These are phyloP conservation scores for Neurospora sp. DNA, from an alignment of 495 filamentous ascomycete species.

Conservation along the genomic window DNA sequence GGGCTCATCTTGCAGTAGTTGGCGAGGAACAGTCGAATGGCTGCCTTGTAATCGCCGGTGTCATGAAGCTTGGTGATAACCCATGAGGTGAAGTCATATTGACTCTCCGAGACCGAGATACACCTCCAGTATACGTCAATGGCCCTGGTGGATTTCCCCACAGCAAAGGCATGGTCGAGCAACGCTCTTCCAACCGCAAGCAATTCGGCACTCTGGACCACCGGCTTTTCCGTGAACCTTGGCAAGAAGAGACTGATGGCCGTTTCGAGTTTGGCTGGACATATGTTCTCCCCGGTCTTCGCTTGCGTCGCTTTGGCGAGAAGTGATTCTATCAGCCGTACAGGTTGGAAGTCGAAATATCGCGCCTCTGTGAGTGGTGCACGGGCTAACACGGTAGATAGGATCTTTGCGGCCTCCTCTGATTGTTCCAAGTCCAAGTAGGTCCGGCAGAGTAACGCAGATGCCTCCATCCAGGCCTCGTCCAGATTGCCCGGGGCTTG, in stretches of 20 bases:
- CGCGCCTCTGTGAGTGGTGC: conserved; percentile 23
- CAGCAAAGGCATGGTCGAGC: conserved; percentile 15
- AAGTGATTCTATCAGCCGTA: conserved; percentile 20
- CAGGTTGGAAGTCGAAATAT: conserved; percentile 25
- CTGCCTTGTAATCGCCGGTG: conserved; percentile 18
- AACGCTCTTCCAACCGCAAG: conserved; percentile 23
- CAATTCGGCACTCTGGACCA: conserved; percentile 1
- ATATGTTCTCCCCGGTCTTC: neutral
- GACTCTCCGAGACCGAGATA: conserved; percentile 2
- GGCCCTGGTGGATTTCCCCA: conserved; percentile 8
- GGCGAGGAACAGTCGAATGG: conserved; percentile 15
- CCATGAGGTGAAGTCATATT: conserved; percentile 13
- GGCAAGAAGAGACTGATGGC: conserved; percentile 28
- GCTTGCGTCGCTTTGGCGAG: conserved; percentile 8
- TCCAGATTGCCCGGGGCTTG: conserved; percentile 10
- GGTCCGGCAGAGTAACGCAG: conserved; percentile 25
- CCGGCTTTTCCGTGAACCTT: conserved; percentile 18
- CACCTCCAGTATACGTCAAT: conserved; percentile 24
- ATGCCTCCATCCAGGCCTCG: conserved; percentile 22
- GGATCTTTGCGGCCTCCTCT: conserved; percentile 23
- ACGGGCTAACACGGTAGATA: conserved; percentile 15
- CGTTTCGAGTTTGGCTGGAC: conserved; percentile 9
- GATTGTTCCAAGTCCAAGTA: conserved; percentile 20
- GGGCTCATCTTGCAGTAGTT: conserved; percentile 21
- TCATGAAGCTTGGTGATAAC: conserved; percentile 19